Percentiles rank a stretch among this genome's conserved stretches.
These are phyloP conservation scores for Lablab purpureus DNA, from an alignment of 306 rosid species.

Conservation along the genomic window DNA sequence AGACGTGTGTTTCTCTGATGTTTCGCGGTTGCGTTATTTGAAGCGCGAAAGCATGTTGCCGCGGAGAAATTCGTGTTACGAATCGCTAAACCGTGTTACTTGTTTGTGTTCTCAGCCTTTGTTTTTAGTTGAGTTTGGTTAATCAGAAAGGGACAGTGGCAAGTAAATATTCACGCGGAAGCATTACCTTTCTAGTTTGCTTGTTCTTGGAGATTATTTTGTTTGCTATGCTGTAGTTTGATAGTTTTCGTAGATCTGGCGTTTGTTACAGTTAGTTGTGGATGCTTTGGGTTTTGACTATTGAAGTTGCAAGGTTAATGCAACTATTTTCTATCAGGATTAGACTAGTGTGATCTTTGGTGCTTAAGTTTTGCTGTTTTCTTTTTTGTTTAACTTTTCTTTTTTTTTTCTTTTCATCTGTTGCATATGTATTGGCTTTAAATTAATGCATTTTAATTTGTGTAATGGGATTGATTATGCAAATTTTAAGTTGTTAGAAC, in stretches of 20 bases:
- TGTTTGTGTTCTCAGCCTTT: background rate
- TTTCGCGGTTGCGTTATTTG: background rate
- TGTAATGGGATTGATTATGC: background rate
- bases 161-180: background rate
- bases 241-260: constrained; percentile 1
- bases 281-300: background rate
- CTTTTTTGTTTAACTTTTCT: background rate
- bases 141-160: background rate
- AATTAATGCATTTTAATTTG: background rate
- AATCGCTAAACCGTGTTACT: constrained; percentile 10
- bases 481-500: background rate
- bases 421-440: background rate
- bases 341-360: background rate
- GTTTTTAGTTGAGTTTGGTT: background rate
- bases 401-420: background rate
- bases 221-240: background rate
- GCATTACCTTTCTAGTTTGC: constrained; percentile 10
- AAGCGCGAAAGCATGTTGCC: background rate
- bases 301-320: background rate
- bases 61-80: background rate
- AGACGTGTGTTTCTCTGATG: background rate
- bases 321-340: background rate
- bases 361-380: background rate
- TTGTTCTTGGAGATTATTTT: background rate
- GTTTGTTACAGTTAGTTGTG: background rate